These are phyloP conservation scores for Mortierella claussenii DNA, from an alignment of 192 early-diverging fungal genomes.

Conservation along the genomic window DNA sequence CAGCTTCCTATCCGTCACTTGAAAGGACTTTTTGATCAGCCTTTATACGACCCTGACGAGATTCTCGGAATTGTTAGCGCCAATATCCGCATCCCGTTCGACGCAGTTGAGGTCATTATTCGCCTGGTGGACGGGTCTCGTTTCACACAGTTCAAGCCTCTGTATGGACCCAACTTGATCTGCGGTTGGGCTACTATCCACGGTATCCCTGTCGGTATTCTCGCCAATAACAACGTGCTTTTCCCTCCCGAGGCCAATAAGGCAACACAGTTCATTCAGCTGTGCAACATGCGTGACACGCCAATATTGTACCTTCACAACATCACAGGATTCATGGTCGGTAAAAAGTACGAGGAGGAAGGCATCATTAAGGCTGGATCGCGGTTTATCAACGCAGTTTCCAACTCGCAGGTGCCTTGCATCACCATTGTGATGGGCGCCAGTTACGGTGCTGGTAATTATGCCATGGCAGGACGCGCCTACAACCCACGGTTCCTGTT, in stretches of 20 bases:
- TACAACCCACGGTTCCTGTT: constrained; percentile 76
- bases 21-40: constrained; percentile 62
- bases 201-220: constrained; percentile 72
- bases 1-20: constrained; percentile 59
- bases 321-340: constrained; percentile 81
- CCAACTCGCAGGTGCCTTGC: constrained; percentile 67
- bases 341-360: constrained; percentile 71
- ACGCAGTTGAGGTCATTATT: constrained; percentile 72
- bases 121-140: constrained; percentile 75
- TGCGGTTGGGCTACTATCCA: constrained; percentile 74
- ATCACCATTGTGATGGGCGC: constrained; percentile 75
- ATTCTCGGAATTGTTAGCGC: constrained; percentile 72
- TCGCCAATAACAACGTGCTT: constrained; percentile 72
- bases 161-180: constrained; percentile 72
- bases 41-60: constrained; percentile 68
- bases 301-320: constrained; percentile 73
- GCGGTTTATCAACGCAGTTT: constrained; percentile 75
- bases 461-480: constrained; percentile 74
- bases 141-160: constrained; percentile 71
- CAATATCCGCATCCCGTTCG: constrained; percentile 73
- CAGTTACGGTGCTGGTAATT: constrained; percentile 77
- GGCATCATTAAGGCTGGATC: constrained; percentile 78
- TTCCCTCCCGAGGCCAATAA: constrained; percentile 75
- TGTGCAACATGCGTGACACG: constrained; percentile 71
- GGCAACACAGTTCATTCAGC: constrained; percentile 74